These are phyloP conservation scores for Leccinum insigne DNA, from an alignment of 1,284 basidiomycete species.

Conservation along the genomic window DNA sequence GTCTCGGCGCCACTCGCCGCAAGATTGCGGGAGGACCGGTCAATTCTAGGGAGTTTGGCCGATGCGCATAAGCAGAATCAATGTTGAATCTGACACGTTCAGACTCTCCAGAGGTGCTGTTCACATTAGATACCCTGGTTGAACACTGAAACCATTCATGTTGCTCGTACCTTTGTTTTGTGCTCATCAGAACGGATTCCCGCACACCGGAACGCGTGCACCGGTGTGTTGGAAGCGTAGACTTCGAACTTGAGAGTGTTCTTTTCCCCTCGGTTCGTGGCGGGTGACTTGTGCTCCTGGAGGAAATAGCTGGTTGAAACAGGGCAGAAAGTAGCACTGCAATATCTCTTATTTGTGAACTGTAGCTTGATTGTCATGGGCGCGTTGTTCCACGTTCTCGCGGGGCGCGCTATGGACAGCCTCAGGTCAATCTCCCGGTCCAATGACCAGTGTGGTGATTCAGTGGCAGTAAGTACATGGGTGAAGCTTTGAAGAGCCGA, in stretches of 20 bases:
- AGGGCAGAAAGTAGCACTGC: background rate
- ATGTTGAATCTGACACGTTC: background rate
- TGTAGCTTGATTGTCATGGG: background rate
- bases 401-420: background rate
- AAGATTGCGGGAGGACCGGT: constrained; percentile 20
- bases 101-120: background rate
- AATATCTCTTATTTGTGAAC: background rate
- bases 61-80: background rate
- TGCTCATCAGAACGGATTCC: too few relatives aligned
- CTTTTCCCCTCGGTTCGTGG: background rate
- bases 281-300: background rate
- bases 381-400: background rate
- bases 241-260: background rate
- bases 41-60: background rate
- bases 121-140: background rate
- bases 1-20: background rate
- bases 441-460: background rate
- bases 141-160: background rate
- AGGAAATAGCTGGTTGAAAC: background rate
- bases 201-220: background rate
- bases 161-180: background rate
- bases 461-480: constrained; percentile 21
- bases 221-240: background rate
- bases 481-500: constrained; percentile 16
- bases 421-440: background rate